phyloP scores from a whole-genome alignment of 169 alveolate genomes.

The Plasmodium chabaudi region DNA sequence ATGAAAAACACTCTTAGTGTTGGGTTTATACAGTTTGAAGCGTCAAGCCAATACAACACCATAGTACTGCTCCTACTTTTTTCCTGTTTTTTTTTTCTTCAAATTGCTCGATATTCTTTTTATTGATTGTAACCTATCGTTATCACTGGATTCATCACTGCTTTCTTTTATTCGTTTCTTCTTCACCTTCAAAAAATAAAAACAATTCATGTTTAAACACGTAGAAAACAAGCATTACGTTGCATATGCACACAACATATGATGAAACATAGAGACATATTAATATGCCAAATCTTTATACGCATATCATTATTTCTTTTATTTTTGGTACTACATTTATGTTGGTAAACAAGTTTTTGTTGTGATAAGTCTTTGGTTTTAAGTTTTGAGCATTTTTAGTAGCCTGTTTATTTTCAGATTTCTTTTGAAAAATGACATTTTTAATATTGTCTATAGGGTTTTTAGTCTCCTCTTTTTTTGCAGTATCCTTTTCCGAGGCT shows the following conservation, averaged over 20 bases:
- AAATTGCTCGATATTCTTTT: slow-evolving; percentile 28
- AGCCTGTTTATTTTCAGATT: not conserved
- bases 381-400: not conserved
- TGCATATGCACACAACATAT: not conserved
- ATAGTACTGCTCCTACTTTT: not conserved
- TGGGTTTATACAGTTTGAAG: too few species aligned
- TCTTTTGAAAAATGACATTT: slow-evolving; percentile 32
- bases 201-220: not conserved
- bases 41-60: not conserved
- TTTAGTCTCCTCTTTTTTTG: not conserved
- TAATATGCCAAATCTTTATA: not conserved
- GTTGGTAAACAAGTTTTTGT: slow-evolving; percentile 28
- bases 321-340: slow-evolving; percentile 13
- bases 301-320: not conserved
- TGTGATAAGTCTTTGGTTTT: not conserved
- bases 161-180: slow-evolving; percentile 50
- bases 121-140: not conserved
- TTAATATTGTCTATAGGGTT: slow-evolving; percentile 26
- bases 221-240: not conserved
- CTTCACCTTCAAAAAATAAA: slow-evolving; percentile 31
- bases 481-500: not conserved
- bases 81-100: slow-evolving; percentile 34
- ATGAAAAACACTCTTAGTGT: too few species aligned
- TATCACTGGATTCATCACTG: slow-evolving; percentile 62
- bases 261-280: not conserved